phyloP scores from a whole-genome alignment of 179 eudicot species.

The Silene coronaria region DNA sequence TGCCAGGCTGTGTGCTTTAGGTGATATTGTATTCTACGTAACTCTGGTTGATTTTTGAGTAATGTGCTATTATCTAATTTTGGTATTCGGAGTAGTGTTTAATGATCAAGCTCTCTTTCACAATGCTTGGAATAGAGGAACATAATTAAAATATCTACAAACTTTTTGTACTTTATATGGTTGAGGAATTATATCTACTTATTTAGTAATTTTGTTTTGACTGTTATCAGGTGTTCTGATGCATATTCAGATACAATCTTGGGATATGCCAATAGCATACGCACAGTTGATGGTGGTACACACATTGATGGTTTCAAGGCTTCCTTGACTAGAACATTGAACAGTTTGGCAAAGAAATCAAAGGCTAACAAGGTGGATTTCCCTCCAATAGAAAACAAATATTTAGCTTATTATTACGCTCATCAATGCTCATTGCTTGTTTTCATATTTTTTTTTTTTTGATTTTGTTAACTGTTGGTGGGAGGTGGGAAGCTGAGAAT shows the following conservation, averaged over 20 bases:
- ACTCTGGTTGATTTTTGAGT: not conserved
- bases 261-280: slow-evolving; percentile 96
- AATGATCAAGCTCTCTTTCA: not conserved
- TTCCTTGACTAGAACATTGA: slow-evolving; percentile 74
- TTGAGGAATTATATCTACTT: not conserved
- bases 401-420: not conserved
- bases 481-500: not conserved
- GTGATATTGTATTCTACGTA: not conserved
- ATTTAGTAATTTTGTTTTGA: slow-evolving; percentile 8
- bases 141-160: not conserved
- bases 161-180: not conserved
- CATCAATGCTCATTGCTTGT: not conserved
- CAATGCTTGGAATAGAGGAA: not conserved
- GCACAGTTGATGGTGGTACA: slow-evolving; percentile 96
- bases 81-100: not conserved
- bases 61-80: not conserved
- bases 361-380: slow-evolving; percentile 67
- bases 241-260: slow-evolving; percentile 90
- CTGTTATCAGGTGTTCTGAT: slow-evolving; percentile 72
- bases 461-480: not conserved
- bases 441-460: not conserved
- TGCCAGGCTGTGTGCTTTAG: not conserved
- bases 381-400: not conserved
- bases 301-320: slow-evolving; percentile 93
- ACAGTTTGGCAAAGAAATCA: slow-evolving; percentile 74